Evolutionary conservation across 2,329 filamentous ascomycete species (phyloP).

Genomic region (Fusarium sp.): DNA sequence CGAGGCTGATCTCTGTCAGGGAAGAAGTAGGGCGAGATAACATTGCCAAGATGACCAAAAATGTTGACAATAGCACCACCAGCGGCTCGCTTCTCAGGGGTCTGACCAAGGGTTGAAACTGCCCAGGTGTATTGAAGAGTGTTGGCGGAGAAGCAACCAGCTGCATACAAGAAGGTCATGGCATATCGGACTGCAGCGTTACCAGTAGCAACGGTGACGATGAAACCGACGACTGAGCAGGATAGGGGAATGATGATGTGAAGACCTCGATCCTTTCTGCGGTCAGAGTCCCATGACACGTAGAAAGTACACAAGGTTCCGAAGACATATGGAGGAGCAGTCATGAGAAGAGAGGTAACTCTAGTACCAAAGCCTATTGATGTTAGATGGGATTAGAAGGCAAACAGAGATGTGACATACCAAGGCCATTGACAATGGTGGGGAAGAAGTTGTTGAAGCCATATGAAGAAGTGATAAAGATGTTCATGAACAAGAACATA

Average conservation of each 20-base stretch:
- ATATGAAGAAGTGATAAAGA: constrained; percentile 44
- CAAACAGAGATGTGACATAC: constrained; percentile 32
- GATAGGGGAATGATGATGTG: constrained; percentile 69
- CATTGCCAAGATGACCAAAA: constrained; percentile 53
- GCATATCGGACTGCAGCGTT: constrained; percentile 39
- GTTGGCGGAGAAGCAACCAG: constrained; percentile 49
- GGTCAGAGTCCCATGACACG: constrained; percentile 72
- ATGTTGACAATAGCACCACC: constrained; percentile 54
- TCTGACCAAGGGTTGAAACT: constrained; percentile 49
- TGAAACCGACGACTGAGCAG: constrained; percentile 67
- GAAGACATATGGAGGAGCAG: constrained; percentile 68
- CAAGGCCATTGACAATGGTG: constrained; percentile 69
- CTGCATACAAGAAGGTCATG: constrained; percentile 40
- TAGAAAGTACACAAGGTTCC: constrained; percentile 66
- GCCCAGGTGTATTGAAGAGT: constrained; percentile 54
- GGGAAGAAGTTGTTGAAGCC: constrained; percentile 54
- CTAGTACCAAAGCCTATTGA: constrained; percentile 58
- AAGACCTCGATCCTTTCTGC: constrained; percentile 70
- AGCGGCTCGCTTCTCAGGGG: constrained; percentile 54
- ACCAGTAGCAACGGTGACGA: constrained; percentile 69
- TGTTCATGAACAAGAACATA: constrained; percentile 39
- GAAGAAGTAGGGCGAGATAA: constrained; percentile 58
- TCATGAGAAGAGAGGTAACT: constrained; percentile 65
- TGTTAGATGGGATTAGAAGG: neutral
- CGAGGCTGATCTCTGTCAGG: constrained; percentile 45